phyloP scores from a whole-genome alignment of 768 basidiomycete genomes.

The Serendipita sp. region DNA sequence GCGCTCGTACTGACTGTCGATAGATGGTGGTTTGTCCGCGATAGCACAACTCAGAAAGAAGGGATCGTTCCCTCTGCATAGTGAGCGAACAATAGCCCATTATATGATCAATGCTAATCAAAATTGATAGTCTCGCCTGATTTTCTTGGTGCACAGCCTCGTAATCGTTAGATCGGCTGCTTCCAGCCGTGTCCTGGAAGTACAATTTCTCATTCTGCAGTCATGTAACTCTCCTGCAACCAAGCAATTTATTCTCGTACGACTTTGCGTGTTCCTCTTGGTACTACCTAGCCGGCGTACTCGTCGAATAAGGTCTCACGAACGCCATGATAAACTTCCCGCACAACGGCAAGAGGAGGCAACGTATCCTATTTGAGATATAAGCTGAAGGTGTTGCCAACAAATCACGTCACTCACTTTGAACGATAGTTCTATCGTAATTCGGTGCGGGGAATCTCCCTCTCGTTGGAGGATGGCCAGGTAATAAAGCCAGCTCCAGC shows the following conservation, averaged over 20 bases:
- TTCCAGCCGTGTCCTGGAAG: neutral
- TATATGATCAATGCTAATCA: neutral
- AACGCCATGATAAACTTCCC: constrained; percentile 44
- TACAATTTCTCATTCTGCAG: neutral
- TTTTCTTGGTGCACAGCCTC: neutral
- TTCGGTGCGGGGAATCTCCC: neutral
- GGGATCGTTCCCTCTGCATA: constrained; percentile 88
- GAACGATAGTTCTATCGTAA: constrained; percentile 37
- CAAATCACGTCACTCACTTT: constrained; percentile 30
- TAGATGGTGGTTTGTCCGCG: constrained; percentile 92
- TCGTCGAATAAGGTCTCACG: constrained; percentile 23
- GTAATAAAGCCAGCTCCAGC: constrained; percentile 63
- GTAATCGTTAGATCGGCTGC: constrained; percentile 10
- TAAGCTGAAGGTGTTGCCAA: neutral
- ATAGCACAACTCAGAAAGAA: constrained; percentile 61
- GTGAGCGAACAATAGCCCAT: constrained; percentile 23
- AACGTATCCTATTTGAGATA: constrained; percentile 37
- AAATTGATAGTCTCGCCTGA: constrained; percentile 7
- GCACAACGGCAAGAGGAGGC: constrained; percentile 46
- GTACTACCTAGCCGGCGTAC: neutral
- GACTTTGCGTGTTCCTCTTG: neutral
- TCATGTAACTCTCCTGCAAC: constrained; percentile 4
- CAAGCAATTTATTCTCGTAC: neutral
- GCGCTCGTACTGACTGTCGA: constrained; percentile 14
- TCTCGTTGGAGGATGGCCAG: constrained; percentile 23